Percentiles rank a stretch among this genome's conserved stretches.
Evolutionary conservation across 164 flowering plant genomes (phyloP).

Genomic region (Umbellularia californica): DNA sequence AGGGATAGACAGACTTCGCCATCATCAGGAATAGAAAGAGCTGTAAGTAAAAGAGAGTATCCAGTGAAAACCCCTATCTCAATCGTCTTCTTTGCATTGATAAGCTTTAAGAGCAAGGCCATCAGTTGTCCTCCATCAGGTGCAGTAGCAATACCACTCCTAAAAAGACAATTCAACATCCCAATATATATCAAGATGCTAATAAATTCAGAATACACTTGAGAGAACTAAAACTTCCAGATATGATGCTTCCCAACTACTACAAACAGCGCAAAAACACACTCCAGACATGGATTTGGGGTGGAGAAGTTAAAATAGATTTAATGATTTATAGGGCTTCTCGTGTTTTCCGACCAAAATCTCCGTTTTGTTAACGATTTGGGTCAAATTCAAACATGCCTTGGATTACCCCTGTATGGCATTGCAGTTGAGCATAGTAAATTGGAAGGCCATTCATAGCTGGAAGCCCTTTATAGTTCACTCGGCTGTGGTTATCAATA

Average conservation of each 20-base stretch:
- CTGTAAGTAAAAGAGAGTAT: constrained; percentile 64
- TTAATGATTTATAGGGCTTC: not conserved
- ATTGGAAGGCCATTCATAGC: not conserved
- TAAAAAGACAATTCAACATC: not conserved
- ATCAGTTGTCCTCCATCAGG: constrained; percentile 54
- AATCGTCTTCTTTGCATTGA: constrained; percentile 50
- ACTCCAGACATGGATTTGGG: not conserved
- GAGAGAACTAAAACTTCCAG: no score
- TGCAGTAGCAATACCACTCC: constrained; percentile 36
- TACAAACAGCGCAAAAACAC: no score
- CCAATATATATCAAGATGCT: not conserved
- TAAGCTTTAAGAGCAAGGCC: constrained; percentile 35
- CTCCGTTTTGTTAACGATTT: not conserved
- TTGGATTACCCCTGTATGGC: not conserved
- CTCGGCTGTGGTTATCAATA: no score
- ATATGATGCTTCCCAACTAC: no score
- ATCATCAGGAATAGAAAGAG: constrained; percentile 52
- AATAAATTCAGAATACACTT: not conserved
- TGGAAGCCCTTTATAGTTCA: no score
- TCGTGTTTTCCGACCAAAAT: not conserved
- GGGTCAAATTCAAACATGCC: not conserved
- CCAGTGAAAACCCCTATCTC: constrained; percentile 75
- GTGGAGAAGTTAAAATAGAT: not conserved
- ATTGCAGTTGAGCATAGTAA: not conserved
- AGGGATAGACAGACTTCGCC: constrained; percentile 33